Base-by-base conservation (phyloP, 257 asterid genomes). In the Datura wrightii region DNA sequence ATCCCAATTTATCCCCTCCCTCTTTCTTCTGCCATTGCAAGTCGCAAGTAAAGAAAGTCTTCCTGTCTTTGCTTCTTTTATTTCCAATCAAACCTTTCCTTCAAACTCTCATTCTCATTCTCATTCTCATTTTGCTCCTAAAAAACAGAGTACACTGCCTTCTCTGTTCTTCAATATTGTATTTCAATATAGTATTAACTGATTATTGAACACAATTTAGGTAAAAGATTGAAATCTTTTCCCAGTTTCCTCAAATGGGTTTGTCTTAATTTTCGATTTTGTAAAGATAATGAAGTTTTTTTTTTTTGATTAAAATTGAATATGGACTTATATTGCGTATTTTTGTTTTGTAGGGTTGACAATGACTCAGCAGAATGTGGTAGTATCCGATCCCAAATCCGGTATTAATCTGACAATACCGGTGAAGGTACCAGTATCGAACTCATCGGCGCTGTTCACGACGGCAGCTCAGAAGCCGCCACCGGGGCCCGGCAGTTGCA, bases 381-480 rank as follows among this genome's bases (percentile, higher is more conserved):
- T 90, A 76, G 94, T 89, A n/a, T 56, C 98, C 24, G 94, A 88
- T 7, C 86, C 91, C 0, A 89, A 86, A 18, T 82, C 93, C 8
- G 92, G 89, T 2, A 86, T 89, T 55, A 90, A 87, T 69, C 81
- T 90, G 87, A 87, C 92, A 2, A 89, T 89, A 71, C 72, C 93
- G 37, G 89, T 87, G 92, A 92, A 94, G 66, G 94, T 91, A 16
- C 24, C 93, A 0, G 94, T 90, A 14, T 36, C 93, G 0, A 89
- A 88, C 48, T 83, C 93, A 3, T 41, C 53, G 52, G 81, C 92
- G 5, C 81, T 92, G 3, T 89, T 87, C 84, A 60, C 86, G 41
- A 36, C 95, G 85, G 93, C 92, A 83, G 88, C 88, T 46, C 94
- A 90, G 48, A 94, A 92, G 85, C 98, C 97, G n/a, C 98, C 97